Conservation (phyloP, 2,329 filamentous ascomycete species). For the Nemania sp. region DNA sequence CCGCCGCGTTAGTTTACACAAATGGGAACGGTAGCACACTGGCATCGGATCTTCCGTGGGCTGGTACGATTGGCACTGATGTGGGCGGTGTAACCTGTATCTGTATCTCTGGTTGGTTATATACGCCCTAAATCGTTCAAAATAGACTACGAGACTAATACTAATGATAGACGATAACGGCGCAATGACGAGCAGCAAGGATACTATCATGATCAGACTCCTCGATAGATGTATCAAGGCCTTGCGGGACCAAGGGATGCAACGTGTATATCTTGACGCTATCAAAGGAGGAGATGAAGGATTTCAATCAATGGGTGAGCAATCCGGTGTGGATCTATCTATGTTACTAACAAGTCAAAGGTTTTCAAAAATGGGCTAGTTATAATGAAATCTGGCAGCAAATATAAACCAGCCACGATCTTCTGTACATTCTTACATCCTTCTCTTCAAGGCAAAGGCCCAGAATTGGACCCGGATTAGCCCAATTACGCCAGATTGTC, state of each 20-base stretch:
- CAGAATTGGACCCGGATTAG: no score
- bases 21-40: constrained; percentile 50
- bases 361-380: constrained; percentile 61
- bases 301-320: constrained; percentile 57
- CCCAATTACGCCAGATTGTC: no score
- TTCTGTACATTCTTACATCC: not conserved
- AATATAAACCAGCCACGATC: constrained; percentile 35
- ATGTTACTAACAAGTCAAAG: constrained; percentile 40
- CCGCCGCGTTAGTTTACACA: constrained; percentile 58
- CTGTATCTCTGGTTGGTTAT: constrained; percentile 56
- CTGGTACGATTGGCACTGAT: constrained; percentile 51
- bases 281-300: constrained; percentile 54
- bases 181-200: constrained; percentile 48
- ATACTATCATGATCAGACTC: constrained; percentile 56
- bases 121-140: constrained; percentile 2
- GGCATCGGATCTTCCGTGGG: constrained; percentile 59
- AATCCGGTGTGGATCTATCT: not conserved
- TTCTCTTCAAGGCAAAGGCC: constrained; percentile 2
- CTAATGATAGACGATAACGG: constrained; percentile 47
- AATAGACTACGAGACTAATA: constrained; percentile 24
- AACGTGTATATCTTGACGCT: constrained; percentile 58
- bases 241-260: constrained; percentile 54
- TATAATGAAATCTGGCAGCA: constrained; percentile 59
- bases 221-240: constrained; percentile 55
- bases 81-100: constrained; percentile 65